These are phyloP conservation scores for Scheffersomyces insectosa DNA, from an alignment of 1,139 yeast species.

Conservation along the genomic window DNA sequence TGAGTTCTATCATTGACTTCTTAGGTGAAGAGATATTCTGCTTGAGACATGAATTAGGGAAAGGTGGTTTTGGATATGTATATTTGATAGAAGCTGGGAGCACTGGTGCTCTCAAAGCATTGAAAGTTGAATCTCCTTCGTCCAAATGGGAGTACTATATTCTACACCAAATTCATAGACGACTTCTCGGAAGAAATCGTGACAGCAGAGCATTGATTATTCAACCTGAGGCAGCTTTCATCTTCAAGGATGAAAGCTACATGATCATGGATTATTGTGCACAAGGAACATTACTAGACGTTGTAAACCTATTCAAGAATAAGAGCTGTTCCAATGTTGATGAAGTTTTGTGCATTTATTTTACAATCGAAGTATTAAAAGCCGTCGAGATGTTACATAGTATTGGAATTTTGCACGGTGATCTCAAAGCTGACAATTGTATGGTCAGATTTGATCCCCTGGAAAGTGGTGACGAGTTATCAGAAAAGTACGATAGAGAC, in stretches of 20 bases:
- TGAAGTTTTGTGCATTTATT: conserved; percentile 63
- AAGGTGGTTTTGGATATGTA: conserved; percentile 81
- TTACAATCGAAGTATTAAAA: conserved; percentile 63
- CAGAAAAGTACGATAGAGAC: conserved; percentile 28
- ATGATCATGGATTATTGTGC: conserved; percentile 65
- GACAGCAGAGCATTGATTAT: conserved; percentile 37
- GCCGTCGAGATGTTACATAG: conserved; percentile 64
- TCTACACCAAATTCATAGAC: conserved; percentile 52
- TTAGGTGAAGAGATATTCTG: conserved; percentile 56
- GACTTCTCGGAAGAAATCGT: conserved; percentile 21
- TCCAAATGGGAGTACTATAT: conserved; percentile 84
- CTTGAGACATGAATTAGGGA: conserved; percentile 65
- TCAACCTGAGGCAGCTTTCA: conserved; percentile 52
- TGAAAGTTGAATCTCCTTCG: conserved; percentile 73
- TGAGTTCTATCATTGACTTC: conserved; percentile 45
- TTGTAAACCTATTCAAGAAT: conserved; percentile 53
- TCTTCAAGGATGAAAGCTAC: conserved; percentile 73
- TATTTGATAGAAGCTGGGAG: conserved; percentile 68
- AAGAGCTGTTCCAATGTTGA: conserved; percentile 41
- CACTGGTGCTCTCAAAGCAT: conserved; percentile 57
- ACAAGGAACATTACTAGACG: conserved; percentile 77
- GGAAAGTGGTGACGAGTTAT: conserved; percentile 12
- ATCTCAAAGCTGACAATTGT: conserved; percentile 82
- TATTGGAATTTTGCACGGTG: conserved; percentile 77
- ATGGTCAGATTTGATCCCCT: conserved; percentile 59